Conservation (phyloP, 2,329 filamentous ascomycete genomes). For the Pochonia chlamydosporia region DNA sequence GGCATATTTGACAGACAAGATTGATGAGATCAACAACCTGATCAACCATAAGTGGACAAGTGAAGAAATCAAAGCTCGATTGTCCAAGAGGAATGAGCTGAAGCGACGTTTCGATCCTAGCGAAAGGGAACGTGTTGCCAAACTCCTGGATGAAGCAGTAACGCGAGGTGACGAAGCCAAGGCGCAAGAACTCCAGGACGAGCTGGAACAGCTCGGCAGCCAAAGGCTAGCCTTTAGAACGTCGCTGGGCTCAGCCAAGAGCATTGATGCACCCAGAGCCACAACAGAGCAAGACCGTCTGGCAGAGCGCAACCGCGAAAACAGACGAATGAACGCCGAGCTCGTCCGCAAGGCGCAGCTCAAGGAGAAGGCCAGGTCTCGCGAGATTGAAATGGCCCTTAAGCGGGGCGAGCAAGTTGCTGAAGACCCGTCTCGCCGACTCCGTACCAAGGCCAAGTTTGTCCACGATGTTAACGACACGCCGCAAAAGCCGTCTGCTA, state of each 20-base stretch:
- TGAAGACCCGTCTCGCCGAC: constrained; percentile 54
- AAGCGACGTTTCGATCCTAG: constrained; percentile 60
- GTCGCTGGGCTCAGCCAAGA: constrained; percentile 49
- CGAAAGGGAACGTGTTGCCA: constrained; percentile 62
- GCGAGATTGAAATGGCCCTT: constrained; percentile 54
- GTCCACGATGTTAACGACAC: constrained; percentile 56
- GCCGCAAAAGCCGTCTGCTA: constrained; percentile 38
- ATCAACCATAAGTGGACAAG: constrained; percentile 79
- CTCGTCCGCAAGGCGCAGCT: constrained; percentile 87
- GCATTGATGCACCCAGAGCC: constrained; percentile 39
- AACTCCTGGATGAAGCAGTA: constrained; percentile 61
- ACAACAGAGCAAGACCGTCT: constrained; percentile 73
- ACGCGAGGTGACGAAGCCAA: constrained; percentile 55
- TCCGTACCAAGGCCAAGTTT: constrained; percentile 63
- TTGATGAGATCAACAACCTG: constrained; percentile 73
- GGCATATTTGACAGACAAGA: constrained; percentile 62
- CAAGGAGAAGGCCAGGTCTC: constrained; percentile 63
- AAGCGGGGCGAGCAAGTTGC: constrained; percentile 57
- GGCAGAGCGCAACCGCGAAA: constrained; percentile 75
- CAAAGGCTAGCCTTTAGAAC: constrained; percentile 72
- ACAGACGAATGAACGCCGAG: constrained; percentile 79
- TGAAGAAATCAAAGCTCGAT: constrained; percentile 72
- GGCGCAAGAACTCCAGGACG: constrained; percentile 48
- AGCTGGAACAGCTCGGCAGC: constrained; percentile 57
- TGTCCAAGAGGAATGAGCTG: constrained; percentile 64